phyloP scores from a whole-genome alignment of 1,284 basidiomycete species.

The Melampsora americana region DNA sequence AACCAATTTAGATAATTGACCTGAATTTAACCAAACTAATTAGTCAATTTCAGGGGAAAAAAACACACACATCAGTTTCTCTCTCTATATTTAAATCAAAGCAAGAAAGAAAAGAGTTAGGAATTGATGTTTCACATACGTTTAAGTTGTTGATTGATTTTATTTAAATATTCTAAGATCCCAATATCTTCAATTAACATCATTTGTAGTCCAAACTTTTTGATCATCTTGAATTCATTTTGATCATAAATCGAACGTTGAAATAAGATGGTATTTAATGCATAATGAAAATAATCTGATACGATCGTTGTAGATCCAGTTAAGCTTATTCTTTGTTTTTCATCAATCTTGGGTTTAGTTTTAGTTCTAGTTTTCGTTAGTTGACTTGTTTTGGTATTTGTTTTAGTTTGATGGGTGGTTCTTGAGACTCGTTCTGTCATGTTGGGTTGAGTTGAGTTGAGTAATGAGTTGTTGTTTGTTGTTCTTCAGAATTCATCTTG shows the following conservation, averaged over 20 bases:
- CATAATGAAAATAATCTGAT: conserved; percentile 98
- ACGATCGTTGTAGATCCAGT: conserved; percentile 94
- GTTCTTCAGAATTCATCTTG: too few species aligned
- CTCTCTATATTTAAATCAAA: too few species aligned
- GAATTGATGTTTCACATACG: too few species aligned
- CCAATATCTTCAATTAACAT: conserved; percentile 89
- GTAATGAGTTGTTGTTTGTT: too few species aligned
- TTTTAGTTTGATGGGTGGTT: too few species aligned
- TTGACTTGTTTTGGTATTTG: too few species aligned
- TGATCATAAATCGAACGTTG: conserved; percentile 95
- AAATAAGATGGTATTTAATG: conserved; percentile 95
- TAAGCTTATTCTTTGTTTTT: conserved; percentile 69
- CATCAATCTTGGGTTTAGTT: conserved; percentile 49
- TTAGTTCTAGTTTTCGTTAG: too few species aligned
- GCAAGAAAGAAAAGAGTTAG: background rate
- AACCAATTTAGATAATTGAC: conserved; percentile 85
- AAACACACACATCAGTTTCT: too few species aligned
- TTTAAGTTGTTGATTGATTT: conserved; percentile 82
- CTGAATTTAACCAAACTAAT: conserved; percentile 74
- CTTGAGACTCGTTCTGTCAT: too few species aligned
- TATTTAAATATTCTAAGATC: conserved; percentile 85
- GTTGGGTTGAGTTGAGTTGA: too few species aligned
- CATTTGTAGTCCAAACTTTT: conserved; percentile 90
- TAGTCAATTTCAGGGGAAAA: too few species aligned
- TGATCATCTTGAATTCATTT: conserved; percentile 75